A percentile compares a stretch with the other conserved stretches of the same genome.
phyloP scores from a whole-genome alignment of 2,329 filamentous ascomycete genomes.

The Macrophomina tecta region DNA sequence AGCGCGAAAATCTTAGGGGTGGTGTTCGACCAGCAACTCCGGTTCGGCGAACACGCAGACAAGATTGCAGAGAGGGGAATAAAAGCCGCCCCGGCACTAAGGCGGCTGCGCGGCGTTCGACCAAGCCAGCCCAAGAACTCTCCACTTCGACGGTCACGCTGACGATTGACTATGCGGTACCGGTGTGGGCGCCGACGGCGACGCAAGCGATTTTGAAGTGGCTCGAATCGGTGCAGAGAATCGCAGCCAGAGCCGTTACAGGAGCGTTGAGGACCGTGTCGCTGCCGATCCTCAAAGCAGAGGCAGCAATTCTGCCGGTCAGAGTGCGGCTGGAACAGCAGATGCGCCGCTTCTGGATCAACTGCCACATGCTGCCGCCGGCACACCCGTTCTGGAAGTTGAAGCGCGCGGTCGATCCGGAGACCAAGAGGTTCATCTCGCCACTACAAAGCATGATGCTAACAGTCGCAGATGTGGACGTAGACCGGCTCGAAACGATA shows the following conservation, averaged over 20 bases:
- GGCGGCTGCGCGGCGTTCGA: conserved; percentile 26
- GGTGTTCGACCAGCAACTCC: too few species aligned
- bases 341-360: conserved; percentile 7
- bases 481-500: neutral
- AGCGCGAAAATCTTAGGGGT: too few species aligned
- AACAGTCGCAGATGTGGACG: too few species aligned
- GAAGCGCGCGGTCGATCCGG: too few species aligned
- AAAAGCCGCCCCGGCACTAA: neutral
- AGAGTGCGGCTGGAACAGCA: neutral
- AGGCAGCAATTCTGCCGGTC: neutral
- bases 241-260: conserved; percentile 9
- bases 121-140: conserved; percentile 32
- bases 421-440: too few species aligned
- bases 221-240: conserved; percentile 12
- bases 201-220: neutral
- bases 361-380: conserved; percentile 2
- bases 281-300: conserved; percentile 13
- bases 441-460: too few species aligned
- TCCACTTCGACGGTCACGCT: conserved; percentile 36
- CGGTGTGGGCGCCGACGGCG: conserved; percentile 30
- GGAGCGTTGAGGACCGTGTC: conserved; percentile 20
- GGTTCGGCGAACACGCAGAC: too few species aligned
- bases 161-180: conserved; percentile 38
- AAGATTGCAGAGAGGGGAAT: too few species aligned
- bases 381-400: neutral